Evolutionary conservation across 225 moss, liverwort and hornwort species (phyloP).

Genomic region (Rhytidiadelphus loreus): DNA sequence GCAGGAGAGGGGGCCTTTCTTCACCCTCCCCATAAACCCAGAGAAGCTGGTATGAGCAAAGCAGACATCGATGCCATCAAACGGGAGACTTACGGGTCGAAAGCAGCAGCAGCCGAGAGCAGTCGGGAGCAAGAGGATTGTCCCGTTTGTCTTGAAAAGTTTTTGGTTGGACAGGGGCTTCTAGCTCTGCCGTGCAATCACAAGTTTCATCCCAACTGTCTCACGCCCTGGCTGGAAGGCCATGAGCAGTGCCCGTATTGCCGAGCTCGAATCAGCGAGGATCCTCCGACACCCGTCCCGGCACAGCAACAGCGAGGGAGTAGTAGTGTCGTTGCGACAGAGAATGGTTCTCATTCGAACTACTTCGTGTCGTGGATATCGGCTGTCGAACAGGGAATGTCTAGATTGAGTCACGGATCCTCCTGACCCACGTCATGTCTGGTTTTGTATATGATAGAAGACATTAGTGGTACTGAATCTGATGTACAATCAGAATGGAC

Average conservation of each 20-base stretch:
- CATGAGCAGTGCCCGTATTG: conserved; percentile 91
- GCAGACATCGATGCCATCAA: conserved; percentile 68
- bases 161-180: conserved; percentile 61
- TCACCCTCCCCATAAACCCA: conserved; percentile 29
- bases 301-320: conserved; percentile 6
- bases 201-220: conserved; percentile 84
- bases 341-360: conserved; percentile 20
- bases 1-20: background rate
- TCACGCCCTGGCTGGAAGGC: conserved; percentile 77
- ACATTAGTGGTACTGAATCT: background rate
- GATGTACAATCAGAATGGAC: background rate
- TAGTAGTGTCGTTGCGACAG: background rate
- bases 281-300: background rate
- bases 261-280: conserved; percentile 49
- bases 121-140: conserved; percentile 85
- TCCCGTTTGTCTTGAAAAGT: conserved; percentile 79
- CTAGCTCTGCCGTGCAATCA: conserved; percentile 70
- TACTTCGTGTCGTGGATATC: conserved; percentile 57
- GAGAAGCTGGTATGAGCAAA: conserved; percentile 63
- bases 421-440: conserved; percentile 17
- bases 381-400: conserved; percentile 50
- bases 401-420: conserved; percentile 39
- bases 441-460: conserved; percentile 15
- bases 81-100: conserved; percentile 35
- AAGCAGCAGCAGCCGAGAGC: conserved; percentile 1